phyloP scores from a whole-genome alignment of 129 eudicot species.

The Heracleum sosnowskyi region DNA sequence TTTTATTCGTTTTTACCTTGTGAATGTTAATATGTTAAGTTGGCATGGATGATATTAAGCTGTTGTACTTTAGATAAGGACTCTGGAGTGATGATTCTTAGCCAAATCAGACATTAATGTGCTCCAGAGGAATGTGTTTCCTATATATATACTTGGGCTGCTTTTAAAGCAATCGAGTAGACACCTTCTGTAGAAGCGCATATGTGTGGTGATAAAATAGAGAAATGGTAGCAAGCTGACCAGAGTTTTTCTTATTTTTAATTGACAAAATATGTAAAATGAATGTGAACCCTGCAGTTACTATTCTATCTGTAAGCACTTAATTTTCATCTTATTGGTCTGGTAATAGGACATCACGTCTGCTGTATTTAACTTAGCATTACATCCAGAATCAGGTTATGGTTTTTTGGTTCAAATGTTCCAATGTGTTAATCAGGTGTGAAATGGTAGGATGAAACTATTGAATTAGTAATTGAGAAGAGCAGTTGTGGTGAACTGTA shows the following conservation, averaged over 20 bases:
- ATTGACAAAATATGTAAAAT: background rate
- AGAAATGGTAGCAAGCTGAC: constrained; percentile 1
- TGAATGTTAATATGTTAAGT: too few species aligned
- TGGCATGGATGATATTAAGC: background rate
- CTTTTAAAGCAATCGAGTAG: background rate
- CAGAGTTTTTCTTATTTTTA: background rate
- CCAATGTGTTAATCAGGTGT: background rate
- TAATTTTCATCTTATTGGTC: background rate
- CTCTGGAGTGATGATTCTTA: constrained; percentile 10
- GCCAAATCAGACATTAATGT: constrained; percentile 11
- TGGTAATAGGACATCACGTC: too few species aligned
- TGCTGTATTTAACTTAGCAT: too few species aligned
- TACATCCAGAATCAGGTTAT: background rate
- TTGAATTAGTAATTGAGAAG: background rate
- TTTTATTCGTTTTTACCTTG: background rate
- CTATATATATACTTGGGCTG: background rate
- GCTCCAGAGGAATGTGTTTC: constrained; percentile 4
- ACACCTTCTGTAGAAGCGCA: constrained; percentile 4
- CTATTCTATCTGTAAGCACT: background rate
- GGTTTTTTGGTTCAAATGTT: background rate
- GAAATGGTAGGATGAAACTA: background rate
- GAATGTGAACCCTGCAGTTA: background rate
- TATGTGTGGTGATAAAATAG: background rate
- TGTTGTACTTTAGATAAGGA: background rate
- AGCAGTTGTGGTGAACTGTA: background rate